Evolutionary conservation across 176 grass and related monocot species (phyloP).

Genomic region (Neostapfia colusana): DNA sequence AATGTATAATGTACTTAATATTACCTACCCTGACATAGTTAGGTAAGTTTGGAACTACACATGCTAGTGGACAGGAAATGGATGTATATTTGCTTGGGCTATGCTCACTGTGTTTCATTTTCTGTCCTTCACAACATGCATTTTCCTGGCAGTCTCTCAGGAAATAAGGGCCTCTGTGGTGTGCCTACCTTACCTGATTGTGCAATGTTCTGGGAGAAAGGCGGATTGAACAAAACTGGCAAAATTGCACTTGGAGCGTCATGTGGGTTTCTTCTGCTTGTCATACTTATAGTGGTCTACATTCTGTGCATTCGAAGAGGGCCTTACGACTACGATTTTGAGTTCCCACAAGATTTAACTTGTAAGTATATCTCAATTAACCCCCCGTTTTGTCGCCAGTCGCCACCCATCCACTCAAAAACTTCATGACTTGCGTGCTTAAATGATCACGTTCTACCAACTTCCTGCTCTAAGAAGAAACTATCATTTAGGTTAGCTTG

Average conservation of each 20-base stretch:
- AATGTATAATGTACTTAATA: neutral
- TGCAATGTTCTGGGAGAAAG: conserved; percentile 92
- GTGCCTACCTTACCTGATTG: conserved; percentile 87
- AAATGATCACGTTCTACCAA: neutral
- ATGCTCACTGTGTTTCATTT: conserved; percentile 4
- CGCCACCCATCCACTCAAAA: neutral
- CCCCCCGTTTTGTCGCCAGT: neutral
- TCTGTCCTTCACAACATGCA: neutral
- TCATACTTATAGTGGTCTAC: conserved; percentile 76
- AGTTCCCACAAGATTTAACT: conserved; percentile 93
- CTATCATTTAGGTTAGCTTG: neutral
- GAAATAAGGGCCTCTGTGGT: conserved; percentile 93
- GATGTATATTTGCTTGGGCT: neutral
- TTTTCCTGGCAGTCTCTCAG: conserved; percentile 68
- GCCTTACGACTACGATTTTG: conserved; percentile 88
- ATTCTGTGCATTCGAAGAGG: conserved; percentile 79
- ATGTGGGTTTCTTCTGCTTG: conserved; percentile 61
- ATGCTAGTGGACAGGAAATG: neutral
- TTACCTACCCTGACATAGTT: neutral
- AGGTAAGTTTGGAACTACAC: neutral
- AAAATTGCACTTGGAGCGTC: conserved; percentile 90
- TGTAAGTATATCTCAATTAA: conserved; percentile 54
- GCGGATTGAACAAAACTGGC: conserved; percentile 73
- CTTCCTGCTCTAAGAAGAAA: neutral
- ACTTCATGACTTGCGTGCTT: neutral